Evolutionary conservation across 345 rosid genomes (phyloP), one percentile per base, ranked within the genome.

Genomic region (Ceriops zippeliana): DNA sequence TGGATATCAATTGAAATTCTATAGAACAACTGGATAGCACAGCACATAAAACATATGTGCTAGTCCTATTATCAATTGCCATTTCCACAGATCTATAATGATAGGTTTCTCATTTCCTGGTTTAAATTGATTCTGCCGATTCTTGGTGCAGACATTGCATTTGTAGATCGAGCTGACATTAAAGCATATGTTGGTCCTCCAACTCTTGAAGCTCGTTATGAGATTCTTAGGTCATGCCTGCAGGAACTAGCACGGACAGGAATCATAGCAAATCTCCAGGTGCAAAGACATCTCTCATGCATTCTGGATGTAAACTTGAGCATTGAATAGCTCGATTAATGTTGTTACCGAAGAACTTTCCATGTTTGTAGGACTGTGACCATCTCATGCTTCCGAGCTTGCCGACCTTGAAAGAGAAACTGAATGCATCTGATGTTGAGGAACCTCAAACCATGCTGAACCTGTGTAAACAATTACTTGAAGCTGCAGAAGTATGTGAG

Each of bases 151-250:
- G 99, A 95, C 86, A 77, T 95, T 74, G 99, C 99, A 37, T 95
- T 95, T 70, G 92, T 95, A 64, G 97, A 95, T 72, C 84, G 98
- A 74, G 97, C 99, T 62, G 99, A 95, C 79, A 87, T 95, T 74
- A 95, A 95, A 82, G 99, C 99, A 46, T 95, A 91, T 69, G 89
- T 95, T 67, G 98, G 98, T 68, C 98, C 99, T 70, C 98, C 99
- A 76, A 88, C 88, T 73, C 83, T 90, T 80, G 86, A 86, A 77
- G 99, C 97, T 74, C 96, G 99, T 68, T 91, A 88, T 60, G 96
- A 90, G 77, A 95, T 91, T 74, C 77, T 95, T 62, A 85, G 91
- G 67, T 90, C 98, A 62, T 91, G 97, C 77, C 72, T 90, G 79
- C 90, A 86, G 66, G 98, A 95, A 77, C 88, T 95, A 62, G 61